Base-by-base conservation (phyloP, 306 rosid species). In the Prunus mira region DNA sequence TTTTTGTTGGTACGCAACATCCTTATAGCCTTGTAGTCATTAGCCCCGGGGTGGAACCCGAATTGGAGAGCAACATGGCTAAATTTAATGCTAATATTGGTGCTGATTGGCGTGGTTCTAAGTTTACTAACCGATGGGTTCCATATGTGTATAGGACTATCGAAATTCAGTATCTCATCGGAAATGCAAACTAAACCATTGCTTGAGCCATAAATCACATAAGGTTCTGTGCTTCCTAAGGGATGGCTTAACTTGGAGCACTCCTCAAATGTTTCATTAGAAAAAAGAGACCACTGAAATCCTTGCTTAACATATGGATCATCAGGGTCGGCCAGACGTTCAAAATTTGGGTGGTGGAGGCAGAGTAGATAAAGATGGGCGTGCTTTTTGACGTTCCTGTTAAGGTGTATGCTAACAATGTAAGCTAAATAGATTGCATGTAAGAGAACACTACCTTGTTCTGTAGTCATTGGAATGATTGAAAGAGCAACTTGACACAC, bases 261-360 rank as follows among this genome's bases (percentile, higher is more conserved):
- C 34, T 2, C 7, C 41, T 46, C 72, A 67, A 46, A 67, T 7
- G 55, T 67, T 14, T 67, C 22, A 7, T 10, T 2, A 0, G 56
- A 14, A 5, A 22, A 67, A 46, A 67, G 7, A 25, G 54, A 56
- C 6, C 14, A 19, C 0, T 20, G 14, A 9, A n/a, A 1, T 56
- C 9, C 25, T 8, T 46, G 0, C 11, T 46, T 0, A 2, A 3
- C 0, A 46, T 3, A 2, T 11, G 51, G 51, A 15, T 46, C 51
- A 46, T 46, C 3, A 46, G 0, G 15, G 3, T 46, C 3, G 14
- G 0, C 15, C 1, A 0, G 0, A 0, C 14, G 0, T 11, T 46
- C 15, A 55, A 12, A 2, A 7, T 12, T 9, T 3, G 71, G 13
- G 12, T 24, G 9, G 30, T 45, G 61, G 13, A 22, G 28, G 4